Evolutionary conservation across 495 filamentous ascomycete genomes (phyloP), one percentile per base, ranked within the genome.

Genomic region (Copromyces sp.): DNA sequence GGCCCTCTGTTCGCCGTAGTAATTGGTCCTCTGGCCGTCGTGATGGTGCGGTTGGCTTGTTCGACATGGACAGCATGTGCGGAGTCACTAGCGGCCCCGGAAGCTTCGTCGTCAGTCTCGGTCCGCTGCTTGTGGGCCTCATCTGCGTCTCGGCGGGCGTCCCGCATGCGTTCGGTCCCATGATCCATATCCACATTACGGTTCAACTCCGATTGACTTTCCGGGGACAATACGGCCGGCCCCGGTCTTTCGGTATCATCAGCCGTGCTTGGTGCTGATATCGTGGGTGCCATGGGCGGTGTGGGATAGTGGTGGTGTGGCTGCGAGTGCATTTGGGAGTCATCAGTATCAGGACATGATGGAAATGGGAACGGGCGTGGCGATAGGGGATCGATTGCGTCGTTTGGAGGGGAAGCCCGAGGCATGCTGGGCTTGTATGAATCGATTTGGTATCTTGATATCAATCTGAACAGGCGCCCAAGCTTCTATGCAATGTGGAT

Each of bases 291-390:
- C 40, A 73, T 69, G 69, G 72, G 6, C 68, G 72, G 68, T 20
- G 70, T 69, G 29, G 20, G n/a, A 17, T 73, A 70, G 9, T 20
- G 68, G n/a, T 12, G 70, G 69, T 12, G 29, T 20, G 70, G 32
- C 44, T 65, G 42, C 32, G 69, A 41, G 44, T 69, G 69, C 39
- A 45, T 38, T 16, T 69, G 71, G 14, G 68, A 73, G 42, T 81
- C 79, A 20, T 82, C 78, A 69, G 76, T 73, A n/a, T 85, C 83
- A 69, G 83, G 83, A 74, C 84, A 86, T 79, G 79, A 82, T 75
- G 80, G 82, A 59, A 82, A 84, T 70, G 80, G 77, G 69, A 80
- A 81, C 16, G 78, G 75, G 40, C 80, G 80, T 71, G 83, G 80
- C 65, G 82, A 80, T 14, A 79, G 77, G 35, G 81, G 79, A 42